Evolutionary conservation across 1,284 basidiomycete species (phyloP), one percentile per base, ranked within the genome.

Genomic region (Trametes sp.): DNA sequence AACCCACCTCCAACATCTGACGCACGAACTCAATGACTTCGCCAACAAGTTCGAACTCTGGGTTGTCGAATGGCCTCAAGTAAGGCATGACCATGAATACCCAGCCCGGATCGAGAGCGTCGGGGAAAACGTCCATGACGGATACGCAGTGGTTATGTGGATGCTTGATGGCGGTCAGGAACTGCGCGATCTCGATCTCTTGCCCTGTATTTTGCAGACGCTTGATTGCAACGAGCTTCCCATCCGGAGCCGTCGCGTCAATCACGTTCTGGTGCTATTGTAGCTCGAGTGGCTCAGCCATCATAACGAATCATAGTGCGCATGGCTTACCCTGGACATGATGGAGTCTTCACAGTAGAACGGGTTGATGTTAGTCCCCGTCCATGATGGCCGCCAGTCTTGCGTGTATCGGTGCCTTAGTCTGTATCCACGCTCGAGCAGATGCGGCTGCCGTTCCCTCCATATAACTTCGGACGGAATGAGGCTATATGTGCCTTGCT

Each of bases 1-100:
- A 16, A 24, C n/a, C 10, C 49, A 75, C 74, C 70, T 73, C 70
- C 1, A 75, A 53, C 1, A 69, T 69, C 35, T 75, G 74, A 3
- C 59, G 28, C 0, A 72, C 57, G 38, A 75, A 72, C n/a, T 73
- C 70, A 1, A 74, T 41, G 13, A 72, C 66, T 28, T 76, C 74
- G 0, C 68, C 72, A 4, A 75, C 42, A 4, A 66, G 45, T 2
- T 35, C 50, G 23, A 73, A 69, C 16, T 56, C 50, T 0, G 74
- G 73, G 16, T 66, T 31, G 48, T 74, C 65, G 51, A 66, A 71
- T 0, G 62, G 62, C 0, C 69, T 59, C 2, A 75, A 56, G 33
- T 69, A 70, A 0, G 73, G 74, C 66, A 73, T 70, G n/a, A 75
- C 69, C 28, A 75, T 48, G 14, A 72, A 54, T 0, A 56, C 54